phyloP scores from a whole-genome alignment of 305 asterid species.

The Euphrasia arctica region DNA sequence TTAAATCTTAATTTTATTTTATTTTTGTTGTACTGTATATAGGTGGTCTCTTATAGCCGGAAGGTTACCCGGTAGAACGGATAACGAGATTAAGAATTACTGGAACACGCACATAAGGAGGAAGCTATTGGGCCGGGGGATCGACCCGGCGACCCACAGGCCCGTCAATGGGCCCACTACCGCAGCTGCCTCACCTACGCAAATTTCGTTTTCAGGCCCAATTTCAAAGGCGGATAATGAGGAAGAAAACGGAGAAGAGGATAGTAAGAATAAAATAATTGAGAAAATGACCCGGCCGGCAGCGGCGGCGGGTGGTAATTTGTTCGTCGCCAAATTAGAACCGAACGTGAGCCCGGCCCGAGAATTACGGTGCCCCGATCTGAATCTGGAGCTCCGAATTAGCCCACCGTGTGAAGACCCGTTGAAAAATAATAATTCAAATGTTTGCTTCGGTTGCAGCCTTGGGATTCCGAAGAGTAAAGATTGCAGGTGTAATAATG shows the following conservation, averaged over 20 bases:
- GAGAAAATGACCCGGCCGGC: neutral
- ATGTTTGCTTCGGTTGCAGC: slow-evolving; percentile 65
- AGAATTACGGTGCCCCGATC: slow-evolving; percentile 58
- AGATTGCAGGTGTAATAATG: slow-evolving; percentile 47
- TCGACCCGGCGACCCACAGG: slow-evolving; percentile 68
- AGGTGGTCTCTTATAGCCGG: slow-evolving; percentile 80
- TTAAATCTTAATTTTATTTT: neutral
- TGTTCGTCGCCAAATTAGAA: neutral
- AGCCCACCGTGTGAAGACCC: slow-evolving; percentile 58
- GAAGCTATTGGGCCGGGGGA: slow-evolving; percentile 58
- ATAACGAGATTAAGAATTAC: slow-evolving; percentile 68
- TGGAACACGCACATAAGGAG: slow-evolving; percentile 77
- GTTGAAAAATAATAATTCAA: neutral
- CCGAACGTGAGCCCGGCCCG: slow-evolving; percentile 24
- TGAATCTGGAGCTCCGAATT: slow-evolving; percentile 82
- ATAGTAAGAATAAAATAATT: no score
- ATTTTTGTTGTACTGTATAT: no score
- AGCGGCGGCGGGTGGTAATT: neutral
- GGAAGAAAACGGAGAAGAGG: neutral
- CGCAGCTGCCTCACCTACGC: neutral
- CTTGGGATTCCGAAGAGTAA: slow-evolving; percentile 54
- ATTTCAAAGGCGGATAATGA: slow-evolving; percentile 13
- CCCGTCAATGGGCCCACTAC: slow-evolving; percentile 34
- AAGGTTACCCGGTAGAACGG: slow-evolving; percentile 71
- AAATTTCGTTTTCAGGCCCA: slow-evolving; percentile 40